Percentiles rank a stretch among this genome's conserved stretches.
phyloP scores from a whole-genome alignment of 2,329 filamentous ascomycete genomes.

The Venturia nashicola region DNA sequence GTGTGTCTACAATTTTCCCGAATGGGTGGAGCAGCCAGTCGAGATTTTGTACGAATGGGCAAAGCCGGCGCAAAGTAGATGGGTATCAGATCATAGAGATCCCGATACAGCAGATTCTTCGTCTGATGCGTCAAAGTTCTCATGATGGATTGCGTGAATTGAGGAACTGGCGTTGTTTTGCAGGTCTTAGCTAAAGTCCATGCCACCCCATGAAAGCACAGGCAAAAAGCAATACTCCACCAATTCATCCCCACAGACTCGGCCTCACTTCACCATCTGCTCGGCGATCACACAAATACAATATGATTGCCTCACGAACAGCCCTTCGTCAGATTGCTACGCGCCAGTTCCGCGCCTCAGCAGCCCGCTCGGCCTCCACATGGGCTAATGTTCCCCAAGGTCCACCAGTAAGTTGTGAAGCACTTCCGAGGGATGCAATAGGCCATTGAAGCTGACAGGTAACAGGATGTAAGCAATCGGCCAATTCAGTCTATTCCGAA shows the following conservation, averaged over 20 bases:
- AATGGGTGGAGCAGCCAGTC: background rate
- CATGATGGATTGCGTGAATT: background rate
- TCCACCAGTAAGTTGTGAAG: conserved; percentile 61
- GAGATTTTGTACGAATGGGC: background rate
- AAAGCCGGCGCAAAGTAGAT: background rate
- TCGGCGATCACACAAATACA: background rate
- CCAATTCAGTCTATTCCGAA: background rate
- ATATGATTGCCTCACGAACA: conserved; percentile 5
- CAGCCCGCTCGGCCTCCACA: conserved; percentile 57
- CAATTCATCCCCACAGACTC: background rate
- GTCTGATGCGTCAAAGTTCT: background rate
- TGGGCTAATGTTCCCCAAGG: conserved; percentile 90
- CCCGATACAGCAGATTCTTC: background rate
- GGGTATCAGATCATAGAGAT: conserved; percentile 4
- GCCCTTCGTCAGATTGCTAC: conserved; percentile 20
- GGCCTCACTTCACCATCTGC: background rate
- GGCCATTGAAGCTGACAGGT: conserved; percentile 3
- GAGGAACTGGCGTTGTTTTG: background rate
- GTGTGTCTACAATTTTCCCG: background rate
- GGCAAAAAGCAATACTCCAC: background rate
- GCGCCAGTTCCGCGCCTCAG: conserved; percentile 19
- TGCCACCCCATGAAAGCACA: background rate
- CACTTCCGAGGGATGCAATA: background rate
- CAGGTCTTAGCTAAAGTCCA: background rate
- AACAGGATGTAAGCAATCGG: conserved; percentile 20